Conservation (phyloP, 495 filamentous ascomycete genomes). For the Pyrenopolyporus hunteri region DNA sequence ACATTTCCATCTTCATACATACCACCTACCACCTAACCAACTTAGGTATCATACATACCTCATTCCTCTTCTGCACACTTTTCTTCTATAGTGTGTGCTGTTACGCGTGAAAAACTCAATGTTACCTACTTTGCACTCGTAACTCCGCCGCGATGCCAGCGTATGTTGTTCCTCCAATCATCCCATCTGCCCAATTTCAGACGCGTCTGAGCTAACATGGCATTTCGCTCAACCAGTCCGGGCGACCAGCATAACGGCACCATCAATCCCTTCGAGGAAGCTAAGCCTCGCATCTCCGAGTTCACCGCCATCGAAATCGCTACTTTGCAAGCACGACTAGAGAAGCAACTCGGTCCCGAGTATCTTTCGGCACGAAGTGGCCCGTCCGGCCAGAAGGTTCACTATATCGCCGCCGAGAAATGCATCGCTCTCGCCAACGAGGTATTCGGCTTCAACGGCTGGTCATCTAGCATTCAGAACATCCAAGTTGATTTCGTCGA, state of each 20-base stretch:
- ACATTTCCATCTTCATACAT: background rate
- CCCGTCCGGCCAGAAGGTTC: conserved; percentile 79
- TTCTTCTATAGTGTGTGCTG: background rate
- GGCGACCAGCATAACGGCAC: conserved; percentile 74
- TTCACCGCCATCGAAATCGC: conserved; percentile 92
- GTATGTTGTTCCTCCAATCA: conserved; percentile 43
- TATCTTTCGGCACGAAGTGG: conserved; percentile 87
- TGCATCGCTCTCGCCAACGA: conserved; percentile 96
- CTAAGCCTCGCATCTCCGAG: conserved; percentile 67
- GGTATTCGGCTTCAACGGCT: conserved; percentile 98
- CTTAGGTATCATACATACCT: background rate
- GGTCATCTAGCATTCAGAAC: conserved; percentile 88
- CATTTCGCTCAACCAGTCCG: conserved; percentile 58
- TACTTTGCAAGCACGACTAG: conserved; percentile 80
- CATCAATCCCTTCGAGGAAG: conserved; percentile 80
- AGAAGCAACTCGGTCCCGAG: conserved; percentile 95
- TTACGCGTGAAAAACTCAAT: conserved; percentile 19
- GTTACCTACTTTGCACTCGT: conserved; percentile 9
- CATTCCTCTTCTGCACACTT: background rate
- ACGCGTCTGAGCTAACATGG: conserved; percentile 18
- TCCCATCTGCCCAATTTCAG: background rate
- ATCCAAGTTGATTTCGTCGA: conserved; percentile 90
- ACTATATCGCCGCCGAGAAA: conserved; percentile 92
- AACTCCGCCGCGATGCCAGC: conserved; percentile 46
- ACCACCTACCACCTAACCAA: too few relatives aligned